Base-by-base conservation (phyloP, 768 basidiomycete genomes). In the Boletellus emodensis region DNA sequence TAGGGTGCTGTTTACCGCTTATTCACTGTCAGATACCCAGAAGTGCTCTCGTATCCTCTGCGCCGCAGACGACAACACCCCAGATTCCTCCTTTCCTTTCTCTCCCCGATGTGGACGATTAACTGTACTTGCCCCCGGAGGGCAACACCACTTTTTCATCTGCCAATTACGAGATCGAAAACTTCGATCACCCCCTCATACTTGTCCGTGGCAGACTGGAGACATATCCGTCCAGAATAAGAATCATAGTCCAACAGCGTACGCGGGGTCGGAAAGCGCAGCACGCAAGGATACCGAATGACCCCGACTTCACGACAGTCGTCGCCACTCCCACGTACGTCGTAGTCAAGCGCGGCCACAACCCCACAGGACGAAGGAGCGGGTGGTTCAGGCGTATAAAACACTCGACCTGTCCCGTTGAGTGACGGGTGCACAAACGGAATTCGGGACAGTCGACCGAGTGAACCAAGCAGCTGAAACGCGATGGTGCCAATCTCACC, bases 191-290 rank as follows among this genome's bases (percentile, higher is more conserved):
- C 34, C 3, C 5, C 4, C 24, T 43, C 34, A 14, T 37, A 36
- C 36, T 24, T 40, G 17, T 34, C 4, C 50, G 35, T 26, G 11
- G 3, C 1, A 32, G 10, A 46, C 17, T 11, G 38, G 5, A 63
- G 18, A 41, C 56, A 61, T n/a, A 62, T 35, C 32, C 53, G 55
- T 2, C 61, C 61, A 0, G 44, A 44, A 46, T 61, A 62, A 1
- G 56, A 49, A 44, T 62, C 61, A 28, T 50, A 63, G 39, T 58
- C 53, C 18, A 40, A 20, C 12, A 63, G 26, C 10, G n/a, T 22
- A 13, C 39, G 33, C 1, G 41, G 5, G 9, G 35, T 14, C 14
- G 48, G 39, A n/a, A 43, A 40, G 1, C 37, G 38, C 3, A 51
- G 26, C 14, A 53, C 24, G 8, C 5, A 47, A n/a, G 32, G 44